Evolutionary conservation across 2,329 filamentous ascomycete species (phyloP), one percentile per base, ranked within the genome.

Genomic region (Massarina eburnea): DNA sequence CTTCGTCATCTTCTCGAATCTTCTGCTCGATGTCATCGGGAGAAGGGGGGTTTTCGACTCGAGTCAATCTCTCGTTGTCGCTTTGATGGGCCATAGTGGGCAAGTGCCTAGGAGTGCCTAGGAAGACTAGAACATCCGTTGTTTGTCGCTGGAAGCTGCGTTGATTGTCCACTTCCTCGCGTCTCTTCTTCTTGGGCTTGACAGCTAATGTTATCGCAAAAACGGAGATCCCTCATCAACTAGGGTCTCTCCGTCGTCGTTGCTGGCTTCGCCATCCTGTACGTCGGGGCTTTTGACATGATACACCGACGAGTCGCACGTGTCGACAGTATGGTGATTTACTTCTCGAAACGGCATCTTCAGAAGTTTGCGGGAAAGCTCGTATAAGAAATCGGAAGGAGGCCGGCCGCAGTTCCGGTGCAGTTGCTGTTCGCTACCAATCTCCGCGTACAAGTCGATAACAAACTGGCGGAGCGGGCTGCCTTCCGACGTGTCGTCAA

Each of bases 391-490:
- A 20, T 20, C 9, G 14, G 15, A 12, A 3, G 10, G 34, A n/a
- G 34, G 15, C 15, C 15, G 20, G 5, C 9, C 8, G 14, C 14
- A 20, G n/a, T 20, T 20, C 12, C 9, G 12, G 27, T 30, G 27
- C 27, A 30, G 12, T 14, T 30, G 27, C 12, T 30, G 27, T 30
- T 35, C 32, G 32, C 32, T 20, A 8, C 32, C 32, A 5, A 18
- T 26, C 22, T 35, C 38, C 8, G 30, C 21, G 22, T 20, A 42
- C 8, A 24, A 20, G 15, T 42, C 29, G 6, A 35, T 27, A 10
- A 42, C 39, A 10, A 42, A 21, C 4, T 12, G n/a, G 17, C 39
- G 27, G 5, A 42, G 39, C 15, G 29, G 39, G 14, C 32, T 35
- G 4, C 20, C 20, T n/a, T 42, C 29, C 3, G 39, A 20, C 20